Evolutionary conservation across 108 stramenopile species (phyloP), one percentile per base, ranked within the genome.

Genomic region (Nitzschia sp.): DNA sequence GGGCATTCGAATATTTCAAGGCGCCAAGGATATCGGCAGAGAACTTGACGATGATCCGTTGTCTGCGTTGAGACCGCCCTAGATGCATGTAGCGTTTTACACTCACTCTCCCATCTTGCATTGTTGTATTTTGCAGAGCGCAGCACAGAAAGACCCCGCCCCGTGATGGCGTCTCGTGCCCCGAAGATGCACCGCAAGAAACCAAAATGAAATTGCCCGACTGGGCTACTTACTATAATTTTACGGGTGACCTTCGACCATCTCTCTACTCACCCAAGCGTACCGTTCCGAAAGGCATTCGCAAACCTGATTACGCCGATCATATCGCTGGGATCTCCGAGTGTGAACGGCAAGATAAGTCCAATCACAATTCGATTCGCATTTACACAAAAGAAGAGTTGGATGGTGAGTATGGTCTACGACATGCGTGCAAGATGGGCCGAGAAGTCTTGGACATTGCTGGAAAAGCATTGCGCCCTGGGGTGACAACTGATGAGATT

Each of bases 401-500:
- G 60, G 93, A 85, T 33, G 94, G 76, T 17, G 97, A 90, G 34
- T 71, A 75, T 58, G 87, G 87, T 45, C 65, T 99, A 68, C 82
- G 96, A 8, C 91, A 93, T 56, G 95, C 97, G 9, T 96, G 97
- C 63, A 53, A 44, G 27, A 93, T 99, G 82, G 98, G 96, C 58
- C 83, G 97, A 29, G 96, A 99, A 68, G 97, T 99, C 9, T 77
- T 99, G 48, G 97, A 98, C 78, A 64, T 78, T 26, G 98, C 95
- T 2, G 97, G 96, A 9, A 82, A 83, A 46, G 95, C 97, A 4
- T 60, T 97, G 5, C 63, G 79, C 19, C 89, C 88, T 9, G 99
- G 98, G 50, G 94, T 98, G 22, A 99, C 98, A 17, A 97, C 96
- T 11, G 99, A 99, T 76, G 97, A 98, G 65, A 95, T 99, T 69